Evolutionary conservation across 106 monocot genomes (phyloP), one percentile per base, ranked within the genome.

Genomic region (Dendrobium catenatum): DNA sequence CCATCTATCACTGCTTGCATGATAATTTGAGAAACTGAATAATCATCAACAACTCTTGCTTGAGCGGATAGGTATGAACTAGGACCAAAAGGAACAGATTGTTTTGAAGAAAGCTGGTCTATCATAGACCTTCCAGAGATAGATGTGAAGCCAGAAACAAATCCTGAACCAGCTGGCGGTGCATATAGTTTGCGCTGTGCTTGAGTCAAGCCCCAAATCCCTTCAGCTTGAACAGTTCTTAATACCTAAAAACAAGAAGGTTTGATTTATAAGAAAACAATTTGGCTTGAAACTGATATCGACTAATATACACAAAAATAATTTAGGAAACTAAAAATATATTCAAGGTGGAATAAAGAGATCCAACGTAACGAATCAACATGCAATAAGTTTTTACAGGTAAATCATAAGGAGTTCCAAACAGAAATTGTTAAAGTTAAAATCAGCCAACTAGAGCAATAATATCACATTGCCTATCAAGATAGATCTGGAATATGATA

Each of bases 181-280:
- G 92, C 85, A 89, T 89, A 94, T 22, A 86, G n/a, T 84, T 94
- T 89, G n/a, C 89, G 86, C 76, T 97, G 89, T 40, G 88, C 82
- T 80, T 89, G 91, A 11, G 92, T 85, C 81, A 97, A 90, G 24
- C 92, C 92, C 75, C 80, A 73, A 76, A 97, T 94, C 43, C 97
- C 97, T 82, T 90, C 90, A 84, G 97, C 92, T 89, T 94, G 94
- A 56, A 97, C 97, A 83, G 88, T 97, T 85, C 92, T 90, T 22
- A 92, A 37, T 58, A 95, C 84, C 95, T 95, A 78, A 51, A 46
- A 6, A 37, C 31, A 70, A 54, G 29, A 54, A 31, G 51, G 26
- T 77, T 77, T 27, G 43, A 55, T 77, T 75, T 75, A 42, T 9
- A 75, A 7, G 8, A 40, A 46, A 42, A 75, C 18, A 43, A 44